Conservation (phyloP, 148 eudicot species). For the Spergularia marina region DNA sequence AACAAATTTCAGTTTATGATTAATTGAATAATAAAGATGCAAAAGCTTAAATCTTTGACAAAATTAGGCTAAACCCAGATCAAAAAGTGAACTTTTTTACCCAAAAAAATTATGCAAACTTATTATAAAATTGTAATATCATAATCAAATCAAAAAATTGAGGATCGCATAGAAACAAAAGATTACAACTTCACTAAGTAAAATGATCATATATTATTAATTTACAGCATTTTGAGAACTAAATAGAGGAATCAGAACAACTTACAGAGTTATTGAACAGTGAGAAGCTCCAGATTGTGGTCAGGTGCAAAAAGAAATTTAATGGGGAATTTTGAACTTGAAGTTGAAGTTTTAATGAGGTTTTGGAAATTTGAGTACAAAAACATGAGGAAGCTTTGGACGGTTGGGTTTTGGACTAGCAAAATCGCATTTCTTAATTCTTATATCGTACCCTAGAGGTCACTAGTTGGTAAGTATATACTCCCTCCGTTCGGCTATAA, state of each 20-base stretch:
- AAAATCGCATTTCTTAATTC: no score
- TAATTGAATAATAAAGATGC: background rate
- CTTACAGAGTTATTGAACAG: constrained; percentile 1
- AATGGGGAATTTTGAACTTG: background rate
- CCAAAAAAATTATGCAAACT: no score
- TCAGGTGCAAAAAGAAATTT: background rate
- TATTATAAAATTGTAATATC: background rate
- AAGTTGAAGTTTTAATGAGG: background rate
- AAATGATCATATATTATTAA: background rate
- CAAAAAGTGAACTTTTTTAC: background rate
- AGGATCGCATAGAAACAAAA: background rate
- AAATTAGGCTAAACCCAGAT: background rate
- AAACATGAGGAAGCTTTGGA: no score
- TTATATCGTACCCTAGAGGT: no score
- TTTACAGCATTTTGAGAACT: background rate
- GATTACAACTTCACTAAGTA: background rate
- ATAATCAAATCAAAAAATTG: background rate
- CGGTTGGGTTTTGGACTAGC: no score
- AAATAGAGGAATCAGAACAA: background rate
- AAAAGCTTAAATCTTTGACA: background rate
- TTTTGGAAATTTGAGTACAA: background rate
- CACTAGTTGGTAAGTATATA: no score
- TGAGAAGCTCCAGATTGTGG: background rate
- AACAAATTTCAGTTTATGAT: background rate
- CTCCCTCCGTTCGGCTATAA: no score